Conservation (phyloP, 176 grass and related monocot genomes). For the Hordeum vulgare region MorexV3_pseudomolecules_assembly NC_058524.1:58041616-58042115, state of each 20-base stretch:
- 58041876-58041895: slow-evolving; percentile 96
- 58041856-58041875: slow-evolving; percentile 91
- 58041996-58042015: slow-evolving; percentile 9
- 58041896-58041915: slow-evolving; percentile 86
- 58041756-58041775: not conserved
- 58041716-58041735: not conserved
- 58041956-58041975: slow-evolving; percentile 66
- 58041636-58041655: not conserved
- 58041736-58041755: not conserved
- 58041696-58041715: not conserved
- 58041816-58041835: not conserved
- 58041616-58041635: not conserved
- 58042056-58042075: not conserved
- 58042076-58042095: slow-evolving; percentile 1
- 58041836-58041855: slow-evolving; percentile 32
- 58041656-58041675: not conserved
- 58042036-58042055: not conserved
- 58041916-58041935: slow-evolving; percentile 98
- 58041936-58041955: slow-evolving; percentile 98
- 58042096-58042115: not conserved
- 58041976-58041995: not conserved
- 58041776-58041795: not conserved
- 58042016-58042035: not conserved
- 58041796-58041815: not conserved
- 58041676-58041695: no score